A percentile compares a stretch with the other conserved stretches of the same genome.
Conservation (phyloP, 78 protist genomes). For the Paratrimastix pyriformis region DNA sequence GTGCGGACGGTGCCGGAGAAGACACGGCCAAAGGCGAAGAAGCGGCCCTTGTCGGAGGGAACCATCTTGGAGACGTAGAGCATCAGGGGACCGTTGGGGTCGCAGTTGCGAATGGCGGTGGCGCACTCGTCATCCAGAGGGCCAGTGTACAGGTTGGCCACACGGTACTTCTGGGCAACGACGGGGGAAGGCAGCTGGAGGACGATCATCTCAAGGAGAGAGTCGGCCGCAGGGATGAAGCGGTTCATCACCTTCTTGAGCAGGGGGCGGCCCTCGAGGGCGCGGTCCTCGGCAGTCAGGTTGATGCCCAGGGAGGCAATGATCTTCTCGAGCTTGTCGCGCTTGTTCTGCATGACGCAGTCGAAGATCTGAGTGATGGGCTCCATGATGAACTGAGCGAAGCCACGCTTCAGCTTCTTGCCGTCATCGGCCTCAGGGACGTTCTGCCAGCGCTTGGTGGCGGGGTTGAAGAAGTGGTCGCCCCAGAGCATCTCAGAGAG, state of each 20-base stretch:
- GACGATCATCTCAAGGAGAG: conserved; percentile 91
- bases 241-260: conserved; percentile 89
- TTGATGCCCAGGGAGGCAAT: conserved; percentile 56
- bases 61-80: conserved; percentile 99
- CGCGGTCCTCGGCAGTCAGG: conserved; percentile 72
- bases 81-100: conserved; percentile 86
- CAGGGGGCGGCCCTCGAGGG: conserved; percentile 63
- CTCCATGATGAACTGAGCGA: conserved; percentile 85
- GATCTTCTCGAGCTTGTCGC: conserved; percentile 65
- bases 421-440: conserved; percentile 27
- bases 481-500: conserved; percentile 94
- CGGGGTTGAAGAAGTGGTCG: conserved; percentile 83
- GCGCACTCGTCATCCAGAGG: conserved; percentile 42
- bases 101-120: conserved; percentile 40
- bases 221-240: conserved; percentile 95
- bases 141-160: conserved; percentile 82
- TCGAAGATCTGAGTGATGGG: conserved; percentile 85
- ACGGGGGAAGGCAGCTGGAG: conserved; percentile 92
- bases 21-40: conserved; percentile 99
- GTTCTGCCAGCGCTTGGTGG: conserved; percentile 76
- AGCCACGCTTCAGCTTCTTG: conserved; percentile 70
- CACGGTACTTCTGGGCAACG: conserved; percentile 93
- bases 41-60: conserved; percentile 94
- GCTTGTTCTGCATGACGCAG: conserved; percentile 73
- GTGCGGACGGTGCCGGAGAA: conserved; percentile 91